Base-by-base conservation (phyloP, 2,329 filamentous ascomycete genomes). In the Septoria petroselini region DNA sequence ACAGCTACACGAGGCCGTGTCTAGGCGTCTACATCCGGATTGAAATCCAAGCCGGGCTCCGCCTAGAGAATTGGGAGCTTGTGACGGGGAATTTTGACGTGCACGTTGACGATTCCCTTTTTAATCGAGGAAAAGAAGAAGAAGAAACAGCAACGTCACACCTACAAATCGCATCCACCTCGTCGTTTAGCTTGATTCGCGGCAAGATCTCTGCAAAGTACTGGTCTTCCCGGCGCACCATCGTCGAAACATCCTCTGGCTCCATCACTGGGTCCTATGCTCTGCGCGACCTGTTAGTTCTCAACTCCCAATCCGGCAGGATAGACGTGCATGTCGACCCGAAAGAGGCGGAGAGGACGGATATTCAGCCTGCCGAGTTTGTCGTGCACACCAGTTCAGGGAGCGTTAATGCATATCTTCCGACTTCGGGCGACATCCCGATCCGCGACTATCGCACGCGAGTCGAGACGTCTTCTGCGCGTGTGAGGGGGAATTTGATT, bases 391-490 rank as follows among this genome's bases (percentile, higher is more conserved):
- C 71, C 1, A 53, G 60, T 1, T 68, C 67, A 1, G 71, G 71
- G 5, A 69, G 65, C 39, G 66, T 74, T 34, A 60, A 66, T 9
- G 63, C 65, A 3, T 59, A 66, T 33, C 69, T 70, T 27, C 64
- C 60, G 1, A 46, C 50, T 3, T 18, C 34, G 6, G 42, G 39
- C 11, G 33, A 54, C 17, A 43, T 58, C n/a, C 71, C 72, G 1
- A 61, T 68, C 7, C 69, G 73, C 29, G 68, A 73, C 45, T 75
- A 73, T 51, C 62, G 66, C 15, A 69, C 68, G 12, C 63, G 61
- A n/a, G n/a, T n/a, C n/a, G n/a, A n/a, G n/a, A n/a, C n/a, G n/a
- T n/a, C n/a, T n/a, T n/a, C n/a, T n/a, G n/a, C n/a, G n/a, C 62
- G 7, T 71, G 71, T 0, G 64, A 7, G 14, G 4, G 30, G 30